These are phyloP conservation scores for Aspergillus biplanus DNA, from an alignment of 495 filamentous ascomycete species.

Conservation along the genomic window DNA sequence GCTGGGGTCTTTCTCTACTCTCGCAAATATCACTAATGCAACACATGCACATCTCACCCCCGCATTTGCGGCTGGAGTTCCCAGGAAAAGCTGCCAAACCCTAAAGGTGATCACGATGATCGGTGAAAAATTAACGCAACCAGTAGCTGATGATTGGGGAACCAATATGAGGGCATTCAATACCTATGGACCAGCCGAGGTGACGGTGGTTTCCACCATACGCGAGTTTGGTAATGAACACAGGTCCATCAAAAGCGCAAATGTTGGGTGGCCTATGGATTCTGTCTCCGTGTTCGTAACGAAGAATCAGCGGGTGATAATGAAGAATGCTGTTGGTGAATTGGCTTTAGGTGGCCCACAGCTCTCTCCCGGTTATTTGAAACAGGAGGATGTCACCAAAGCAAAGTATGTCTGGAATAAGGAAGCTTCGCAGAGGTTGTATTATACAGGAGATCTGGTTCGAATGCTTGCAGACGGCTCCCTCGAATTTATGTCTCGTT, in stretches of 20 bases:
- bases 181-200: conserved; percentile 44
- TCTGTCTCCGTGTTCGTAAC: conserved; percentile 40
- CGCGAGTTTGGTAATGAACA: conserved; percentile 36
- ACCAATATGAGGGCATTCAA: conserved; percentile 37
- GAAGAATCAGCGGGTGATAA: conserved; percentile 31
- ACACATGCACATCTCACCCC: conserved; percentile 46
- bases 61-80: conserved; percentile 38
- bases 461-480: conserved; percentile 46
- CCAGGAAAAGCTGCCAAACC: conserved; percentile 34
- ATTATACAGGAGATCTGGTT: conserved; percentile 58
- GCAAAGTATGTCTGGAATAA: conserved; percentile 44
- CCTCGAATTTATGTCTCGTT: conserved; percentile 46
- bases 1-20: conserved; percentile 38
- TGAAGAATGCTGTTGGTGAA: conserved; percentile 48
- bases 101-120: conserved; percentile 87
- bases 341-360: conserved; percentile 48
- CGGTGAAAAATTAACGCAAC: conserved; percentile 86
- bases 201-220: conserved; percentile 41
- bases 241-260: conserved; percentile 36
- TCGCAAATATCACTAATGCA: conserved; percentile 36
- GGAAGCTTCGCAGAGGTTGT: conserved; percentile 34
- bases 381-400: conserved; percentile 45
- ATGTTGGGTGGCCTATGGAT: conserved; percentile 40
- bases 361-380: conserved; percentile 47
- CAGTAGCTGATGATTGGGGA: conserved; percentile 44